These are phyloP conservation scores for Acacia crassicarpa DNA, from an alignment of 306 rosid genomes.

Conservation along the genomic window DNA sequence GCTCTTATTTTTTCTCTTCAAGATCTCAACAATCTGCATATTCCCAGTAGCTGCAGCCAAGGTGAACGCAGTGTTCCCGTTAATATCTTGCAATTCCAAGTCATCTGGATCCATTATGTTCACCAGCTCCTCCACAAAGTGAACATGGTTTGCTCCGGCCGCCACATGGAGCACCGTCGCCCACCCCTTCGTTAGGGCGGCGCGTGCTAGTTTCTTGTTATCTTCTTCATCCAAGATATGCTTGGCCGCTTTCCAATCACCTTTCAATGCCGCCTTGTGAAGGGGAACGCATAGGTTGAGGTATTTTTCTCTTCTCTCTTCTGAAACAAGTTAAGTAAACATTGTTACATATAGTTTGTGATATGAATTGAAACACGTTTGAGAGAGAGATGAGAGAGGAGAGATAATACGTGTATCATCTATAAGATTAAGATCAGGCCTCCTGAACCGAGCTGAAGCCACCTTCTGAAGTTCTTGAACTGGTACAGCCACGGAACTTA, in stretches of 20 bases:
- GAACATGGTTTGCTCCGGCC: conserved; percentile 33
- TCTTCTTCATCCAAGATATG: conserved; percentile 21
- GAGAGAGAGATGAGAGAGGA: neutral
- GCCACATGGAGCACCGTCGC: conserved; percentile 39
- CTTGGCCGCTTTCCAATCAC: conserved; percentile 39
- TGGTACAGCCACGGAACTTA: neutral
- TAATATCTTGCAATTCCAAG: conserved; percentile 26
- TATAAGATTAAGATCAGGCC: neutral
- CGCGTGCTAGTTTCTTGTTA: neutral
- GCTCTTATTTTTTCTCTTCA: neutral
- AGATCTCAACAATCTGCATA: conserved; percentile 6
- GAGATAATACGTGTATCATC: neutral
- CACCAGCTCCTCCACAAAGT: conserved; percentile 37
- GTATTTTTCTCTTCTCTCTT: neutral
- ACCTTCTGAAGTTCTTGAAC: neutral
- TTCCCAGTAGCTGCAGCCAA: conserved; percentile 38
- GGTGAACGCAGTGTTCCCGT: conserved; percentile 37
- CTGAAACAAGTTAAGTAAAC: neutral
- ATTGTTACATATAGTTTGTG: neutral
- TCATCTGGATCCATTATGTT: conserved; percentile 3
- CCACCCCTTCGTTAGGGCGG: conserved; percentile 34
- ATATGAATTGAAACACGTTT: neutral
- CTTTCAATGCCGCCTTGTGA: conserved; percentile 31
- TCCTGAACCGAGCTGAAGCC: neutral
- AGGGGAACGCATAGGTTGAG: conserved; percentile 34